Percentiles rank a stretch among this genome's conserved stretches.
phyloP scores from a whole-genome alignment of 371 early-diverging fungal species.

The Blastocladiella emersonii region DNA sequence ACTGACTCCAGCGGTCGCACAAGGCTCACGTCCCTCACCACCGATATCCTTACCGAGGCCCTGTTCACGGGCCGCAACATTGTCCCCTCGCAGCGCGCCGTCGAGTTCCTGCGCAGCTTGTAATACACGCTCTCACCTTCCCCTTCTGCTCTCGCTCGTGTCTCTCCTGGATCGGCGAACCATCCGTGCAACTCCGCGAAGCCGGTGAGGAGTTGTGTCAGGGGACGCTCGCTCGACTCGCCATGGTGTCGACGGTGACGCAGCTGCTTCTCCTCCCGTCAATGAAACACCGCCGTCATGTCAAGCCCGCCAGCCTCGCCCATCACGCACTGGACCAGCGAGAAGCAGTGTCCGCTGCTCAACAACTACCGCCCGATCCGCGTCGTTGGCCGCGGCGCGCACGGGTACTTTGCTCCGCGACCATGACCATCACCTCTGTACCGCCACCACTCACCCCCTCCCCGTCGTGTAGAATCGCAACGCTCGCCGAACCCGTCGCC shows the following conservation, averaged over 20 bases:
- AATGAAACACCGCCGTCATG: too few relatives aligned
- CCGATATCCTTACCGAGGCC: constrained; percentile 20
- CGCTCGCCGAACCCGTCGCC: background rate
- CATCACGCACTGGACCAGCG: too few relatives aligned
- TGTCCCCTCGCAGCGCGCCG: constrained; percentile 16
- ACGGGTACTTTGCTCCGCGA: constrained; percentile 5
- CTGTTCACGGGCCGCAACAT: constrained; percentile 19
- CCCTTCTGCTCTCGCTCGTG: too few relatives aligned
- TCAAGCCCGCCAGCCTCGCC: too few relatives aligned
- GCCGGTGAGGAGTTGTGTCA: too few relatives aligned
- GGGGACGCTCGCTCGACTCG: too few relatives aligned
- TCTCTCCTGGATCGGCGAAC: too few relatives aligned
- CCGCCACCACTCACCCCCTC: background rate
- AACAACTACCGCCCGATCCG: constrained; percentile 2
- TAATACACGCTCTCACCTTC: too few relatives aligned
- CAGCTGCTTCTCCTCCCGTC: too few relatives aligned
- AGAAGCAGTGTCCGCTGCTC: background rate
- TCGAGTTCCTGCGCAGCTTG: constrained; percentile 8
- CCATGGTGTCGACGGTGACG: too few relatives aligned
- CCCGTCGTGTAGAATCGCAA: background rate
- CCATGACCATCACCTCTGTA: too few relatives aligned
- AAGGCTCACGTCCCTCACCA: constrained; percentile 20
- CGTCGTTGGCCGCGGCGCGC: constrained; percentile 9
- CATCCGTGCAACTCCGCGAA: too few relatives aligned
- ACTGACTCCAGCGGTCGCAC: background rate